Percentiles rank a stretch among this genome's conserved stretches.
phyloP scores from a whole-genome alignment of 2,329 filamentous ascomycete species.

The Ceratocystiopsis sp. region DNA sequence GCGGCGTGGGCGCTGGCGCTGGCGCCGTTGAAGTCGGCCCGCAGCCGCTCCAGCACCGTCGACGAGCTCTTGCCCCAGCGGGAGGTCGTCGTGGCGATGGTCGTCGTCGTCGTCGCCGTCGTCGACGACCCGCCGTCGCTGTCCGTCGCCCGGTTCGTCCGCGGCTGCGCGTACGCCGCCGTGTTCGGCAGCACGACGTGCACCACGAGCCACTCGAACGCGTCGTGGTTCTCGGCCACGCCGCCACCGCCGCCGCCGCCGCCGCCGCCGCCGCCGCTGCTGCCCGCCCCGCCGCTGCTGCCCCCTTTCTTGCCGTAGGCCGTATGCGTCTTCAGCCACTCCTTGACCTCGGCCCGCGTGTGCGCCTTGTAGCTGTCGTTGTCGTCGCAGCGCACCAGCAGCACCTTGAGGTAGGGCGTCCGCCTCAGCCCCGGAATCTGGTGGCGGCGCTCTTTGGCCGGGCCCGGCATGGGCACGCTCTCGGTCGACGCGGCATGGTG shows the following conservation, averaged over 20 bases:
- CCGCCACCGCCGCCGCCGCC: too few species aligned
- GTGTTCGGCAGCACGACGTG: slow-evolving; percentile 87
- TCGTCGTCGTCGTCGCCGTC: too few species aligned
- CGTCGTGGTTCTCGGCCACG: slow-evolving; percentile 86
- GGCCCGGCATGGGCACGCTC: slow-evolving; percentile 17
- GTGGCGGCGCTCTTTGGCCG: slow-evolving; percentile 48
- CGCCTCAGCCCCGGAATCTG: slow-evolving; percentile 88
- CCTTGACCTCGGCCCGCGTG: slow-evolving; percentile 60
- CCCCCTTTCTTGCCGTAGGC: too few species aligned
- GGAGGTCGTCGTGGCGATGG: slow-evolving; percentile 10
- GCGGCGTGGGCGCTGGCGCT: slow-evolving; percentile 62
- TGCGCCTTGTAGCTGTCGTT: slow-evolving; percentile 81
- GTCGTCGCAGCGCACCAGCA: slow-evolving; percentile 83
- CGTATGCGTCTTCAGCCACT: slow-evolving; percentile 76
- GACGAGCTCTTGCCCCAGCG: slow-evolving; percentile 32
- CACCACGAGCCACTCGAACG: slow-evolving; percentile 86
- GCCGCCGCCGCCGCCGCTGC: too few species aligned
- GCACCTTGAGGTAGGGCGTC: slow-evolving; percentile 85
- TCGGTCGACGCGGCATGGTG: slow-evolving; percentile 23
- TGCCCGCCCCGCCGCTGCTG: slow-evolving; percentile 37
- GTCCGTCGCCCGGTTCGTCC: slow-evolving; percentile 34
- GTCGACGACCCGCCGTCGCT: too few species aligned
- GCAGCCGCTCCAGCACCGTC: slow-evolving; percentile 72
- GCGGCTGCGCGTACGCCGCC: slow-evolving; percentile 59
- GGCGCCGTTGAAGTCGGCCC: slow-evolving; percentile 72